Evolutionary conservation across 495 filamentous ascomycete species (phyloP).

Genomic region (Trypethelium eluteriae): DNA sequence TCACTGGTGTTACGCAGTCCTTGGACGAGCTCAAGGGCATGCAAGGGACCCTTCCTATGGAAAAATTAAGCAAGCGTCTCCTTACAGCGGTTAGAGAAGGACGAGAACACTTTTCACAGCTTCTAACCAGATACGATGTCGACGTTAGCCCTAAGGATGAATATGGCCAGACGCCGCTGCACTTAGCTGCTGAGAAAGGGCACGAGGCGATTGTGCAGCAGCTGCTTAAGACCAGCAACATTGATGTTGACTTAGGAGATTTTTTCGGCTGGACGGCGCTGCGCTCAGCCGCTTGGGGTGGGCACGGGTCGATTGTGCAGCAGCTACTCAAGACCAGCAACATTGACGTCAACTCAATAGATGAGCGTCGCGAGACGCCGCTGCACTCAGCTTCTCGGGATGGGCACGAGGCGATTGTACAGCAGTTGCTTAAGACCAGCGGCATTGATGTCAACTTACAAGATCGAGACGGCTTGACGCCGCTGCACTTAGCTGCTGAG

Average conservation of each 20-base stretch:
- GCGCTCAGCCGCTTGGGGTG: neutral
- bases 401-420: neutral
- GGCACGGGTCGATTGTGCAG: neutral
- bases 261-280: neutral
- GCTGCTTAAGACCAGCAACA: neutral
- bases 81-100: neutral
- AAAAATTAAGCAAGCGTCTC: neutral
- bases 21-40: neutral
- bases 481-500: too few species aligned
- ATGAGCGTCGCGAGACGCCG: neutral
- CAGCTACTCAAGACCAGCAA: neutral
- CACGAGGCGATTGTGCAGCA: neutral
- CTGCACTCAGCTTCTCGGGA: neutral
- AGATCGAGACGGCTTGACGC: too few species aligned
- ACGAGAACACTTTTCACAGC: neutral
- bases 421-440: neutral
- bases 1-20: neutral
- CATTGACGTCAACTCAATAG: neutral
- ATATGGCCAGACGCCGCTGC: neutral
- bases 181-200: neutral
- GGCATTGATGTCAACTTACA: neutral
- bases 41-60: neutral
- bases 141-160: neutral
- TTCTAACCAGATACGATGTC: neutral
- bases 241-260: neutral